These are phyloP conservation scores for Hypholoma sublateritium DNA, from an alignment of 768 basidiomycete species.

Conservation along the genomic window DNA sequence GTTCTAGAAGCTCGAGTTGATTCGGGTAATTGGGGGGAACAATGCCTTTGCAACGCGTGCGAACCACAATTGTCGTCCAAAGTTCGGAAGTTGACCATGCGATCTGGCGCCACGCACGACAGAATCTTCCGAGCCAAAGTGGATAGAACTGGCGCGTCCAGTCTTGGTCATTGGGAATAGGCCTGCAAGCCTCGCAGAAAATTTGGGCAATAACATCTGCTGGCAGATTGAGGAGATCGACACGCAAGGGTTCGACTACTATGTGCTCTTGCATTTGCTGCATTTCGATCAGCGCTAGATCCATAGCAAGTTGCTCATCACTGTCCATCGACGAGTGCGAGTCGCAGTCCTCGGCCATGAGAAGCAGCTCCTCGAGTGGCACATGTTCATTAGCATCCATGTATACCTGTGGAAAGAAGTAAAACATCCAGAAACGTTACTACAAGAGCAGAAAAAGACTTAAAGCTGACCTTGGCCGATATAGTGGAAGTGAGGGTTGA, in stretches of 20 bases:
- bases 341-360: not conserved
- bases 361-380: not conserved
- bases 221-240: not conserved
- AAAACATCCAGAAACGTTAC: no score
- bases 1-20: conserved; percentile 7
- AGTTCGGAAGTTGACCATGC: conserved; percentile 14
- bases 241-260: not conserved
- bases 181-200: not conserved
- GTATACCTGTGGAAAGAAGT: not conserved
- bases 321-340: not conserved
- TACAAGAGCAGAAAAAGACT: no score
- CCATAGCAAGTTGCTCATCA: not conserved
- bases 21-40: not conserved
- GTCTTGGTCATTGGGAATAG: not conserved
- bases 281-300: not conserved
- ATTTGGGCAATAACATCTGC: not conserved
- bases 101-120: conserved; percentile 7
- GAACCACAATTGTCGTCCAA: conserved; percentile 12
- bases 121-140: conserved; percentile 13
- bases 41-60: not conserved
- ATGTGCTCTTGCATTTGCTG: not conserved
- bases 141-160: conserved; percentile 13
- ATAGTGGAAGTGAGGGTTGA: no score
- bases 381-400: not conserved
- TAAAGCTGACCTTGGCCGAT: no score